Conservation (phyloP, 106 monocot genomes). For the Dactylorhiza incarnata region DNA sequence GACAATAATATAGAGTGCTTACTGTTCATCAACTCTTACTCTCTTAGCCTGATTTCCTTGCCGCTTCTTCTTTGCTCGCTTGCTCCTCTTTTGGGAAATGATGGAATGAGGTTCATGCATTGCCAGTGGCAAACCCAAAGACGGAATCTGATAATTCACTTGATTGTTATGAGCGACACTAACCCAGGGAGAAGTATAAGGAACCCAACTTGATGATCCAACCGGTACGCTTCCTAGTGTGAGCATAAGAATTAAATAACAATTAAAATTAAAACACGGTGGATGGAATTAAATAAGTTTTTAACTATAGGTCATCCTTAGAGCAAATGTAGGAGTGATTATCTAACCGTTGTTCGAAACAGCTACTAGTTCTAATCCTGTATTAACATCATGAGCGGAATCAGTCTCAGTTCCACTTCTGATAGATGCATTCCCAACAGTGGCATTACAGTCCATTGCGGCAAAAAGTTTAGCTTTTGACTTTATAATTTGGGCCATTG, state of each 20-base stretch:
- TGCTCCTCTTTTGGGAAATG: not conserved
- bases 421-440: not conserved
- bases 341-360: not conserved
- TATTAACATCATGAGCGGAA: not conserved
- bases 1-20: not conserved
- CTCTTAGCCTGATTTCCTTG: constrained; percentile 8
- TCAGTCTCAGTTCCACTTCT: no score
- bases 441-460: not conserved
- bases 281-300: not conserved
- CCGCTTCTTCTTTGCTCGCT: constrained; percentile 3
- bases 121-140: not conserved
- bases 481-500: constrained; percentile 37
- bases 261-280: not conserved
- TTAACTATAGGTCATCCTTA: not conserved
- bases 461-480: constrained; percentile 27
- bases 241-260: not conserved
- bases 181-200: constrained; percentile 4
- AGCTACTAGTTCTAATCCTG: not conserved
- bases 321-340: not conserved
- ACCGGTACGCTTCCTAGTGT: not conserved
- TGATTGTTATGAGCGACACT: not conserved
- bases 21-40: constrained; percentile 8
- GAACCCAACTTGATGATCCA: constrained; percentile 1
- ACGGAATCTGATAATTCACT: constrained; percentile 6
- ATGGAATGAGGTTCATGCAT: not conserved